Evolutionary conservation across 805 yeast genomes (phyloP).

Genomic region (Hyphopichia homilentoma): DNA sequence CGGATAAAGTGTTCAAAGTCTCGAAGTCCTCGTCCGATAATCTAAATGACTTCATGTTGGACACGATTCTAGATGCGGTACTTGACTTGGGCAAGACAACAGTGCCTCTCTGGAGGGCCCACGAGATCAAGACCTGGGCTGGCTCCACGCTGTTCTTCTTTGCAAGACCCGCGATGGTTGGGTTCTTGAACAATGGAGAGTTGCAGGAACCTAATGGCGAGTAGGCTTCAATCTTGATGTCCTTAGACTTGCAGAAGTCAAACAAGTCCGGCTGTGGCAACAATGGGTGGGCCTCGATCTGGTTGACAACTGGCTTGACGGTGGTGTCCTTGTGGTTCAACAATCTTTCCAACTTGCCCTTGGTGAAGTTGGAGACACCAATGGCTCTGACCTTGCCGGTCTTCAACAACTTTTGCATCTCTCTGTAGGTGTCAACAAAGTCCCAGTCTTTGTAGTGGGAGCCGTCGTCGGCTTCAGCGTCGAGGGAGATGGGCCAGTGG

Average conservation of each 20-base stretch:
- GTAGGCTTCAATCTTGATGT: slow-evolving; percentile 22
- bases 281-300: slow-evolving; percentile 40
- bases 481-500: slow-evolving; percentile 61
- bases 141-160: slow-evolving; percentile 27
- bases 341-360: slow-evolving; percentile 40
- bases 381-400: slow-evolving; percentile 41
- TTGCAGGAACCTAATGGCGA: slow-evolving; percentile 32
- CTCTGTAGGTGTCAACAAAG: slow-evolving; percentile 41
- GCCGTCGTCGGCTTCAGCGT: slow-evolving; percentile 10
- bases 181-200: slow-evolving; percentile 34
- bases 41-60: slow-evolving; percentile 33
- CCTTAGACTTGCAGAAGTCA: slow-evolving; percentile 47
- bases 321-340: slow-evolving; percentile 32
- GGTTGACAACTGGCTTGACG: slow-evolving; percentile 50
- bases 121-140: slow-evolving; percentile 33
- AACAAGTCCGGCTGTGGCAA: slow-evolving; percentile 57
- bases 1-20: slow-evolving; percentile 26
- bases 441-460: slow-evolving; percentile 17
- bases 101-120: slow-evolving; percentile 38
- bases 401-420: slow-evolving; percentile 27
- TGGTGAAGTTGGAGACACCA: slow-evolving; percentile 56
- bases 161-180: slow-evolving; percentile 24
- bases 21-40: slow-evolving; percentile 36
- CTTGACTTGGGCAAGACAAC: slow-evolving; percentile 39
- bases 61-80: slow-evolving; percentile 30